Percentiles rank a stretch among this genome's conserved stretches.
These are phyloP conservation scores for Colletotrichum sp. DNA, from an alignment of 2,329 filamentous ascomycete genomes.

Conservation along the genomic window DNA sequence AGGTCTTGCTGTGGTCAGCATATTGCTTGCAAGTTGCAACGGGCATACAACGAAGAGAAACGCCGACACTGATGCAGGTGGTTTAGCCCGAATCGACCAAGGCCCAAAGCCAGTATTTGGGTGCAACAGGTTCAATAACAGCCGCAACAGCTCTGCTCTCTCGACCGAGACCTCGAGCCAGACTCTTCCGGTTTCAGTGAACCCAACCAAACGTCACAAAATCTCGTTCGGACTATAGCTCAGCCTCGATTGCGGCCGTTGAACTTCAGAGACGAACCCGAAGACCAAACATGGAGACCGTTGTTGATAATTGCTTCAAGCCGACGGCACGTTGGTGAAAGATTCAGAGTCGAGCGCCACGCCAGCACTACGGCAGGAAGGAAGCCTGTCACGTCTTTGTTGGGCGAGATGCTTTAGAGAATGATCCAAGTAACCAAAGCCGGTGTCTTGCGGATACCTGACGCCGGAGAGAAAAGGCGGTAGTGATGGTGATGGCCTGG, in stretches of 20 bases:
- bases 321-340: neutral
- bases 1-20: neutral
- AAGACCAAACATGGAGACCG: neutral
- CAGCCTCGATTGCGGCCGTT: neutral
- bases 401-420: constrained; percentile 1
- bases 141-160: neutral
- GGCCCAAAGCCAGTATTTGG: neutral
- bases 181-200: neutral
- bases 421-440: neutral
- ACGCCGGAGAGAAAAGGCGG: neutral
- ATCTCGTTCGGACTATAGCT: neutral
- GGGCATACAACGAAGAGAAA: neutral
- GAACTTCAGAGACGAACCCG: neutral
- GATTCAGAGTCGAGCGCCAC: neutral
- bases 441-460: neutral
- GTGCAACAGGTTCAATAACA: neutral
- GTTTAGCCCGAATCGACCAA: neutral
- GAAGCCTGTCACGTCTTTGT: neutral
- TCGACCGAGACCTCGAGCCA: neutral
- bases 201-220: neutral
- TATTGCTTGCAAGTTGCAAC: neutral
- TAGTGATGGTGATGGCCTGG: neutral
- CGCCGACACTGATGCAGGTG: neutral
- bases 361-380: neutral
- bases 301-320: neutral